Base-by-base conservation (phyloP, 163 green algal species). In the Volvox carteri region DNA sequence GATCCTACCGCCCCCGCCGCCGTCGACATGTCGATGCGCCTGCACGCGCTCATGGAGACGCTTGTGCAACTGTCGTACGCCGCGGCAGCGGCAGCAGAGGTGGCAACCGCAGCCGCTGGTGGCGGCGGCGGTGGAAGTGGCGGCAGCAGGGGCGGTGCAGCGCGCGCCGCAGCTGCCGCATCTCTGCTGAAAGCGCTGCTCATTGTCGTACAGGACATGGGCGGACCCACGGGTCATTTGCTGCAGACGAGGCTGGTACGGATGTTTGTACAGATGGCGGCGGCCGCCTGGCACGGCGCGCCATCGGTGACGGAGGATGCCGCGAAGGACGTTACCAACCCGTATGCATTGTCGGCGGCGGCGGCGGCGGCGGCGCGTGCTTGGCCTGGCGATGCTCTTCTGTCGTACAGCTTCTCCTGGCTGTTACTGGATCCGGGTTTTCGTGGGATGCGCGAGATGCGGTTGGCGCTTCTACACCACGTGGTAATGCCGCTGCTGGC, bases 401-500 rank as follows among this genome's bases (percentile, higher is more conserved):
- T 74, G 48, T 44, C 35, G 23, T 23, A 44, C 33, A 81, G 83
- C 50, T 88, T 74, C 42, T 30, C 68, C 18, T 74, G 68, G 50
- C 28, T 78, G n/a, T 30, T 87, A n/a, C 2, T 60, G 58, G 78
- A 86, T 19, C 78, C 42, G 42, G 3, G 7, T 0, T 2, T 77
- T 28, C 41, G 33, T 11, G 1, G 14, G 11, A 46, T 68, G 33
- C 44, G 46, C 7, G 65, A 79, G 65, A 35, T 77, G 65, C 65
- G 65, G 33, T 65, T 58, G 44, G 81, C 41, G 65, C 81, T 87
- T 62, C 33, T 87, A 28, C 65, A n/a, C 19, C 30, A 87, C 65
- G 81, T 87, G 44, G 4, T 87, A 3, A 33, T 87, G 65, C 81
- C 81, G 81, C 65, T 87, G 65, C 62, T 87, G 81, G 81, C 81